phyloP scores from a whole-genome alignment of 2,329 filamentous ascomycete genomes.

The Talaromyces rugulosus region DNA sequence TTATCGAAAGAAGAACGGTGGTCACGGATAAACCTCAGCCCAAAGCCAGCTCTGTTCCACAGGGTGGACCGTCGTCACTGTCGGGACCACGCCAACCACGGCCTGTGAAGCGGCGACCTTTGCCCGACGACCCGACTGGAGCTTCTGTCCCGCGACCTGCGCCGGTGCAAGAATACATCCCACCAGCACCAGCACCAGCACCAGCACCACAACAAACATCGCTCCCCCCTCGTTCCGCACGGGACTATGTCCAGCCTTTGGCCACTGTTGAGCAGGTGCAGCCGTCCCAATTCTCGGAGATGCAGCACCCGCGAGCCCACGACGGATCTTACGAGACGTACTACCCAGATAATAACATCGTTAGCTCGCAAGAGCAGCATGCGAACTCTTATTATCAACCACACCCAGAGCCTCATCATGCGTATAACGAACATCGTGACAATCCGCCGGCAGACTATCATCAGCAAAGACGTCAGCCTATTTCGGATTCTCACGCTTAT shows the following conservation, averaged over 20 bases:
- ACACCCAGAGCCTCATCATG: neutral
- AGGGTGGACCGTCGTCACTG: constrained; percentile 23
- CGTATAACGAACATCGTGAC: constrained; percentile 2
- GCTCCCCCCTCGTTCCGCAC: constrained; percentile 8
- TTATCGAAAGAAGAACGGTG: constrained; percentile 51
- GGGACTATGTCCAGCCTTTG: constrained; percentile 12
- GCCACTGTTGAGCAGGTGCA: constrained; percentile 7
- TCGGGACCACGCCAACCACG: constrained; percentile 52
- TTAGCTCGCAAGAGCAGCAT: constrained; percentile 3
- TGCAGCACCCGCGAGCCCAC: constrained; percentile 2
- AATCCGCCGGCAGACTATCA: constrained; percentile 5
- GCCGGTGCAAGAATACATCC: constrained; percentile 33
- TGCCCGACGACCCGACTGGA: constrained; percentile 71
- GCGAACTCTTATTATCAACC: constrained; percentile 3
- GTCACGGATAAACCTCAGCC: constrained; percentile 32
- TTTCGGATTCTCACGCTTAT: neutral
- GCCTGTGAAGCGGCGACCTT: constrained; percentile 74
- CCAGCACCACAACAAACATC: constrained; percentile 9
- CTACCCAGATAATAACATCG: neutral
- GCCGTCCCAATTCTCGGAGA: constrained; percentile 3
- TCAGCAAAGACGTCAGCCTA: constrained; percentile 2
- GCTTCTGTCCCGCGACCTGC: constrained; percentile 43
- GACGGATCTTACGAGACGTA: constrained; percentile 3
- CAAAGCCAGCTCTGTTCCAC: constrained; percentile 19
- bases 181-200: constrained; percentile 25